Evolutionary conservation across 257 asterid genomes (phyloP).

Genomic region (Plectranthus barbatus): DNA sequence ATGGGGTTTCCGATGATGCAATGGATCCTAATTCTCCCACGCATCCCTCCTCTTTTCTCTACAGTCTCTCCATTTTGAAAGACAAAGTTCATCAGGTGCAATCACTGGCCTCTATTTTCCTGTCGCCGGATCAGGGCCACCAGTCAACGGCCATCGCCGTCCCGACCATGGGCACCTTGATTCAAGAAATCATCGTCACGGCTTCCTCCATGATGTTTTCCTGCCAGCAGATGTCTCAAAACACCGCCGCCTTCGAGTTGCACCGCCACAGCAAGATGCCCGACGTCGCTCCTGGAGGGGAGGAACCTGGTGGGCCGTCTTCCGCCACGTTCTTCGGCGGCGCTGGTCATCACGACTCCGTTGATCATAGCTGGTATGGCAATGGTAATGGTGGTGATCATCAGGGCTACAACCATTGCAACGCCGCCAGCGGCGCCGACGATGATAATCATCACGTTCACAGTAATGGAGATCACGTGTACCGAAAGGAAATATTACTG

Average conservation of each 20-base stretch:
- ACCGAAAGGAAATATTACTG: neutral
- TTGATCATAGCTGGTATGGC: constrained; percentile 27
- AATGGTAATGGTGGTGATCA: neutral
- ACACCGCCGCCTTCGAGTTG: too few relatives aligned
- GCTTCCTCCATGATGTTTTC: constrained; percentile 72
- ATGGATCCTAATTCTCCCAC: constrained; percentile 12
- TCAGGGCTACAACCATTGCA: neutral
- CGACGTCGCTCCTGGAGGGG: too few relatives aligned
- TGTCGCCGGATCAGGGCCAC: constrained; percentile 21
- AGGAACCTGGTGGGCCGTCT: too few relatives aligned
- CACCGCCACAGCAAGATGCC: too few relatives aligned
- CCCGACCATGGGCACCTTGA: constrained; percentile 49
- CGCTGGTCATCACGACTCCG: constrained; percentile 11
- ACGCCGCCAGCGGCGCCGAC: too few relatives aligned
- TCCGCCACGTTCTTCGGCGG: constrained; percentile 19
- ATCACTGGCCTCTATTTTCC: constrained; percentile 38
- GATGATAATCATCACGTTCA: too few relatives aligned
- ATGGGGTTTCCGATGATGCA: constrained; percentile 22
- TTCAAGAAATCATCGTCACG: constrained; percentile 69
- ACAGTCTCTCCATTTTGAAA: constrained; percentile 52
- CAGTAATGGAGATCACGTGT: neutral
- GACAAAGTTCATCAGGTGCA: constrained; percentile 58
- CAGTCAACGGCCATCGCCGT: constrained; percentile 39
- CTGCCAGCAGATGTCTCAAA: constrained; percentile 51
- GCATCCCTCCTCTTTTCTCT: constrained; percentile 35